Evolutionary conservation across 208 protist genomes (phyloP), one percentile per base, ranked within the genome.

Genomic region (Acanthamoeba lenticulata): DNA sequence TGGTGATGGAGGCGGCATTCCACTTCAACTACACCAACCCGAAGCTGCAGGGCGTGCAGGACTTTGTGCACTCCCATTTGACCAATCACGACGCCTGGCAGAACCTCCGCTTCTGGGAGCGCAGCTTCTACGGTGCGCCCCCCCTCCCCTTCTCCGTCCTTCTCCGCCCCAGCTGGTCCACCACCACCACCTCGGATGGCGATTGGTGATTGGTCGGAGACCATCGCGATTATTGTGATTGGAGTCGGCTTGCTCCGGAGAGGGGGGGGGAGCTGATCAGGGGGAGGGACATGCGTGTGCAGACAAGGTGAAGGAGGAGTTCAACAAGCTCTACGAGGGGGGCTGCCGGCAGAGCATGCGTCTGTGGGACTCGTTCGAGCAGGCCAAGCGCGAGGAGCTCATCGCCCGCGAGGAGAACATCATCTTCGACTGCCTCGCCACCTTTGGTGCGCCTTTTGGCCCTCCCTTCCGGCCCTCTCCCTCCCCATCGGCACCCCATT

Each of bases 221-320:
- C n/a, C n/a, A n/a, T n/a, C n/a, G n/a, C n/a, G n/a, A n/a, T n/a
- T n/a, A n/a, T n/a, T n/a, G n/a, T n/a, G n/a, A n/a, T n/a, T n/a
- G n/a, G n/a, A n/a, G n/a, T n/a, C n/a, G n/a, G n/a, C n/a, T n/a
- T n/a, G n/a, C n/a, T n/a, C n/a, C n/a, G n/a, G n/a, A n/a, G n/a
- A n/a, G n/a, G n/a, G n/a, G n/a, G n/a, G n/a, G n/a, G n/a, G n/a
- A n/a, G n/a, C n/a, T n/a, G n/a, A n/a, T n/a, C n/a, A n/a, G n/a
- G n/a, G n/a, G n/a, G n/a, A n/a, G n/a, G 52, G 15, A 60, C 52
- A 27, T 60, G 52, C 52, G 21, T 60, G n/a, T 38, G 11, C 40
- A 88, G 79, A 88, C 36, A 88, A 88, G 47, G 47, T 88, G n/a
- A 88, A 40, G 79, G 79, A 88, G 11, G 79, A 88, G 27, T 88